Base-by-base conservation (phyloP, 2,329 filamentous ascomycete genomes). In the Phialophora expanda region DNA sequence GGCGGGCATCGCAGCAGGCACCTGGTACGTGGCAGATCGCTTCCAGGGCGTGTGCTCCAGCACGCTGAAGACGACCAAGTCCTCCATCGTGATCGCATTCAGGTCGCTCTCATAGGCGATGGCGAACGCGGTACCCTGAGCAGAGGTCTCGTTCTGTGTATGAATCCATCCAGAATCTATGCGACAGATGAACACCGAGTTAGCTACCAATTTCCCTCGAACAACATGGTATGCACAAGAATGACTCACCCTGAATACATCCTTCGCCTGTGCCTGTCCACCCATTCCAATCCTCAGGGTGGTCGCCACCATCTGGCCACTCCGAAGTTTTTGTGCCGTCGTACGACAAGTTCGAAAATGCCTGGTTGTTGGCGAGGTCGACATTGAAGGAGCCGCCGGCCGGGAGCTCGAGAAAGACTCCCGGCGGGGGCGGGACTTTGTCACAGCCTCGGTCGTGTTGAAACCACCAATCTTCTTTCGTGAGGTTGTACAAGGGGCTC, bases 41-140 rank as follows among this genome's bases (percentile, higher is more conserved):
- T 79, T 76, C 76, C 77, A 79, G 1, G 77, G 77, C 1, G 76
- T 78, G 63, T 82, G 76, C 62, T 80, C 75, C 61, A 78, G 72
- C 0, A 83, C 80, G 0, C 79, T 79, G 66, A 85, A 84, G 3
- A 85, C 81, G 2, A 81, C 81, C n/a, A 85, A 74, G 68, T 84
- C 84, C 54, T 83, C 80, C 75, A 83, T 80, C 3, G 78, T 82
- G 3, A 85, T 82, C 30, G 80, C 75, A 51, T 73, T 72, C 22
- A 84, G 71, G n/a, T 84, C 79, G 7, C 76, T 77, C 64, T 83
- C 74, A 67, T 85, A 85, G 26, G 79, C 81, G 60, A 85, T 85
- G 0, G 83, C 83, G 71, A 78, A 83, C 0, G 82, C 82, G 0
- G 81, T 83, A 2, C 81, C 82, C 9, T 78, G 80, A 3, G 81